Percentiles rank a stretch among this genome's conserved stretches.
Evolutionary conservation across 305 asterid genomes (phyloP).

Genomic region (Stenogyne calaminthoides): DNA sequence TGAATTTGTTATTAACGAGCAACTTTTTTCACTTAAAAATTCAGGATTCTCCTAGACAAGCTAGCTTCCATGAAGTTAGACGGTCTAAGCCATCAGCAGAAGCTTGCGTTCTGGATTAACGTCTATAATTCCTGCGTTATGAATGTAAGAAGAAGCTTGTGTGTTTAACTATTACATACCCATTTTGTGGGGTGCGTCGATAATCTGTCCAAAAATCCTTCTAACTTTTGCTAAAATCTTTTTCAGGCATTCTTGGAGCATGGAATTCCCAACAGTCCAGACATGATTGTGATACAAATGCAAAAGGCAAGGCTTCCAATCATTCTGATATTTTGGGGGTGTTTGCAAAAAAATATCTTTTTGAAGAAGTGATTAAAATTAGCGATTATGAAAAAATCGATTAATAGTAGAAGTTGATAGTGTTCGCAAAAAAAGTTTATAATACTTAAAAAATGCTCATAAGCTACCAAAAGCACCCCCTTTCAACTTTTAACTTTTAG

Average conservation of each 20-base stretch:
- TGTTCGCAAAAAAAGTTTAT: too few relatives aligned
- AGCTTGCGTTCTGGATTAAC: slow-evolving; percentile 94
- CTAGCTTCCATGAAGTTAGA: slow-evolving; percentile 62
- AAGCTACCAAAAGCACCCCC: too few relatives aligned
- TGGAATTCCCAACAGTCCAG: slow-evolving; percentile 78
- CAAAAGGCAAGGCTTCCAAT: slow-evolving; percentile 64
- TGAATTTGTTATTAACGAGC: not conserved
- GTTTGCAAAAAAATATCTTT: too few relatives aligned
- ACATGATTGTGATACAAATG: slow-evolving; percentile 59
- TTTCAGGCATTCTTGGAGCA: slow-evolving; percentile 83
- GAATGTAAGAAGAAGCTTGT: slow-evolving; percentile 57
- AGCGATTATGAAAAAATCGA: too few relatives aligned
- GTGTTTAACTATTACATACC: not conserved
- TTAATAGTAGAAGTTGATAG: too few relatives aligned
- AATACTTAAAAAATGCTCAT: too few relatives aligned
- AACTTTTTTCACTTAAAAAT: not conserved
- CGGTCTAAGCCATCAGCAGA: slow-evolving; percentile 75
- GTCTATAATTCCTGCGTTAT: slow-evolving; percentile 80
- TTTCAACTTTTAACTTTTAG: too few relatives aligned
- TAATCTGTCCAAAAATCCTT: too few relatives aligned
- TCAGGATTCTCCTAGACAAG: slow-evolving; percentile 78
- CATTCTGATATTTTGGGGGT: too few relatives aligned
- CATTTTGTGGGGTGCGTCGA: not conserved
- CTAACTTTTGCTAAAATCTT: not conserved
- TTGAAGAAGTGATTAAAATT: too few relatives aligned